Percentiles rank a stretch among this genome's conserved stretches.
Evolutionary conservation across 352 stramenopile species (phyloP).

Genomic region (Phytophthora hibernalis): DNA sequence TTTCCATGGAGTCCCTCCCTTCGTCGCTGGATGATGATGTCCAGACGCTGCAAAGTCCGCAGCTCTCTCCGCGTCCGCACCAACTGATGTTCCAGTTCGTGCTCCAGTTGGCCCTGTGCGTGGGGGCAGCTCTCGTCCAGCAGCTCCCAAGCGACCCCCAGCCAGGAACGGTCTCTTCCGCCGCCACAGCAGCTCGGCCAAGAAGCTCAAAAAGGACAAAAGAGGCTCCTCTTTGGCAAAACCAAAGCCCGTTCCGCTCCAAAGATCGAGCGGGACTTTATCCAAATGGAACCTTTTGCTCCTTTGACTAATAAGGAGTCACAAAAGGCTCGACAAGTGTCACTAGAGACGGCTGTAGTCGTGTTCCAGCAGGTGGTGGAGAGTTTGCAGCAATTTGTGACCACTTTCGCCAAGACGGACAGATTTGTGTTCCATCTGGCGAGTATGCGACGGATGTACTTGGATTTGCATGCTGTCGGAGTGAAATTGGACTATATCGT

Average conservation of each 20-base stretch:
- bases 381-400: slow-evolving; percentile 3
- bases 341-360: neutral
- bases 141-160: neutral
- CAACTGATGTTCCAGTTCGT: slow-evolving; percentile 5
- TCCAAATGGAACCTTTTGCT: neutral
- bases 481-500: slow-evolving; percentile 18
- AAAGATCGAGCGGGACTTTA: neutral
- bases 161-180: slow-evolving; percentile 13
- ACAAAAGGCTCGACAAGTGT: neutral
- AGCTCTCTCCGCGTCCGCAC: neutral
- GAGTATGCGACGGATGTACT: slow-evolving; percentile 31
- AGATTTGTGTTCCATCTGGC: slow-evolving; percentile 35
- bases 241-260: slow-evolving; percentile 11
- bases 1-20: neutral
- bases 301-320: neutral
- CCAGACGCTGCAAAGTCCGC: neutral
- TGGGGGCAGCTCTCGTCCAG: neutral
- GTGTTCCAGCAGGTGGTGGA: slow-evolving; percentile 10
- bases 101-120: neutral
- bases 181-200: slow-evolving; percentile 15
- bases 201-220: slow-evolving; percentile 14
- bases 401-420: slow-evolving; percentile 30
- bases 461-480: slow-evolving; percentile 6
- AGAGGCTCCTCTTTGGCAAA: neutral
- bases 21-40: neutral